Percentiles rank a stretch among this genome's conserved stretches.
These are phyloP conservation scores for Ceratobasidium sp. DNA, from an alignment of 1,284 basidiomycete genomes.

Conservation along the genomic window DNA sequence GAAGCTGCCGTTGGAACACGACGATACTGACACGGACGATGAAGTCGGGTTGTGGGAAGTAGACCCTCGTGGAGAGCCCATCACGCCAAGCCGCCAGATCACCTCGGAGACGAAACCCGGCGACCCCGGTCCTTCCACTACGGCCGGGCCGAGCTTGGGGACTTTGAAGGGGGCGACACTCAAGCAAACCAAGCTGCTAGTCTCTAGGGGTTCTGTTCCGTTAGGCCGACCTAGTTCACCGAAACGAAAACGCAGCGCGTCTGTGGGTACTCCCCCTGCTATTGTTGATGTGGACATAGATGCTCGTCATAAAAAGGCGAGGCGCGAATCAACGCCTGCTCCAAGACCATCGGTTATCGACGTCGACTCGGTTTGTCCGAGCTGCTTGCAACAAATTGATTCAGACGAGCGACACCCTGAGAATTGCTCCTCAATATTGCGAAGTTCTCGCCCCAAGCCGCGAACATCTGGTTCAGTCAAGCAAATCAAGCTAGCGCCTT, in stretches of 20 bases:
- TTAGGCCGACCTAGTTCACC: constrained; percentile 8
- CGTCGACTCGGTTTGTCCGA: constrained; percentile 26
- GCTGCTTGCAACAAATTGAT: constrained; percentile 21
- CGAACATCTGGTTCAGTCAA: background rate
- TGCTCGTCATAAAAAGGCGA: background rate
- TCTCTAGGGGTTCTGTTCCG: constrained; percentile 33
- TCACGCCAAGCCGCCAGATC: background rate
- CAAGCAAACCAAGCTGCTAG: constrained; percentile 22
- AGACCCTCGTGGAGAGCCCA: constrained; percentile 36
- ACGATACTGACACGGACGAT: constrained; percentile 22
- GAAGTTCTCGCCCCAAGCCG: background rate
- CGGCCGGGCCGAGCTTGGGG: background rate
- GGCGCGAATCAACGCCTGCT: background rate
- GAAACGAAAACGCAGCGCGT: constrained; percentile 38
- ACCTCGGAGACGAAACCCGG: background rate
- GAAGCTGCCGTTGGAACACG: background rate
- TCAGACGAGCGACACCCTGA: constrained; percentile 11
- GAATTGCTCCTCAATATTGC: background rate
- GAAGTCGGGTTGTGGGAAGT: constrained; percentile 38
- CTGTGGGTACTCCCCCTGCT: background rate
- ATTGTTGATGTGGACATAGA: background rate
- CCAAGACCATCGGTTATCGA: constrained; percentile 12
- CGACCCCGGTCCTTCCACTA: background rate
- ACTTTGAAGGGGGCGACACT: background rate
- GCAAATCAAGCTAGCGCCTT: constrained; percentile 19